Conservation (phyloP, 2,329 filamentous ascomycete species). For the Diatrype stigma region DNA sequence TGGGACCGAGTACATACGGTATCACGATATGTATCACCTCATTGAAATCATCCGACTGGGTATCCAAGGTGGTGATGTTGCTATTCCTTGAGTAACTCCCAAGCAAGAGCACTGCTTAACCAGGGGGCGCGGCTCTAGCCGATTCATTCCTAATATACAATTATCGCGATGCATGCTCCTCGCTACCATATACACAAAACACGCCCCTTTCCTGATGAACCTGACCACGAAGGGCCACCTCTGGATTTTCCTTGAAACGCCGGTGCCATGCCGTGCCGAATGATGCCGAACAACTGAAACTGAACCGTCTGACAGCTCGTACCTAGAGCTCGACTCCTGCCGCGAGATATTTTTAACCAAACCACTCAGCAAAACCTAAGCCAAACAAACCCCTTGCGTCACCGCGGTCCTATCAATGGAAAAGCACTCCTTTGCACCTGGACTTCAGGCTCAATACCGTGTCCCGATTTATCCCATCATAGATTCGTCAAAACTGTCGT, state of each 20-base stretch:
- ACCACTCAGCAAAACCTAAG: not conserved
- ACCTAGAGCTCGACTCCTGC: not conserved
- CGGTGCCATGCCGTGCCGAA: not conserved
- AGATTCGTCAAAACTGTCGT: slow-evolving; percentile 65
- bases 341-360: not conserved
- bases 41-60: no score
- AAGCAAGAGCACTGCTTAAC: not conserved
- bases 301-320: not conserved
- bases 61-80: not conserved
- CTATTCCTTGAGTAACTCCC: not conserved
- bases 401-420: slow-evolving; percentile 9
- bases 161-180: not conserved
- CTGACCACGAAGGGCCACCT: not conserved
- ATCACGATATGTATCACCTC: no score
- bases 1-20: no score
- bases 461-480: slow-evolving; percentile 51
- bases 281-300: not conserved
- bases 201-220: not conserved
- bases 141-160: slow-evolving; percentile 1
- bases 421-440: slow-evolving; percentile 5
- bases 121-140: not conserved
- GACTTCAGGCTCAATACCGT: slow-evolving; percentile 10
- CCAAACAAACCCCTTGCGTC: slow-evolving; percentile 2
- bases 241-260: not conserved
- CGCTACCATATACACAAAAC: not conserved